Base-by-base conservation (phyloP, 192 early-diverging fungal species). In the Dissophora globulifera region DNA sequence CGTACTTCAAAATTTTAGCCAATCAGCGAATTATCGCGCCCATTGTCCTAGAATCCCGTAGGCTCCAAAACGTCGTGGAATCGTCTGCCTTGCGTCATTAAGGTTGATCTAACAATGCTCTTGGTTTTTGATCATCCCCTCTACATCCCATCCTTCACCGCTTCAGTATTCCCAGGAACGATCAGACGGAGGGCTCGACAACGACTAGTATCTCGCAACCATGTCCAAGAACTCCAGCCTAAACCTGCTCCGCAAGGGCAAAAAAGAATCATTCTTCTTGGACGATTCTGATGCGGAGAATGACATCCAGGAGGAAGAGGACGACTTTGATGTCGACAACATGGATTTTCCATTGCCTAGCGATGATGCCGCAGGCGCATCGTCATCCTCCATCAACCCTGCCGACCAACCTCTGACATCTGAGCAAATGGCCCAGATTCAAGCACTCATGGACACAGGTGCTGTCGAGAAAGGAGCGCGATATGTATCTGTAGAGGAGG, bases 271-370 rank as follows among this genome's bases (percentile, higher is more conserved):
- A 9, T 72, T 83, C 50, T 85, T 85, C 58, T 38, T 81, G 40
- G 38, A 26, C 10, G 82, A 83, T 0, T 75, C 71, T 0, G 71
- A 75, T 20, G 49, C 65, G 1, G 71, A 75, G 20, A 20, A 69
- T 12, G 47, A 56, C 2, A 62, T 25, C 26, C 62, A 75, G 5
- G 65, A 80, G 2, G 56, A 83, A 7, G 80, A 83, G 15, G 81
- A 81, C 10, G 75, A 84, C 23, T 51, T 83, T 26, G 82, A 83
- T 55, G 53, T 85, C 58, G 84, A 85, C 67, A 83, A 83, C 33
- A 83, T 85, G 81, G 84, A 85, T 29, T 83, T 85, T 48, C 81
- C 79, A 25, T 52, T 83, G 45, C 84, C 84, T 12, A 50, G 40
- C 12, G 78, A 81, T 48, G 57, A 32, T 22, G n/a, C n/a, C n/a